Evolutionary conservation across 2,329 filamentous ascomycete species (phyloP), one percentile per base, ranked within the genome.

Genomic region (Xylaria polymorpha): DNA sequence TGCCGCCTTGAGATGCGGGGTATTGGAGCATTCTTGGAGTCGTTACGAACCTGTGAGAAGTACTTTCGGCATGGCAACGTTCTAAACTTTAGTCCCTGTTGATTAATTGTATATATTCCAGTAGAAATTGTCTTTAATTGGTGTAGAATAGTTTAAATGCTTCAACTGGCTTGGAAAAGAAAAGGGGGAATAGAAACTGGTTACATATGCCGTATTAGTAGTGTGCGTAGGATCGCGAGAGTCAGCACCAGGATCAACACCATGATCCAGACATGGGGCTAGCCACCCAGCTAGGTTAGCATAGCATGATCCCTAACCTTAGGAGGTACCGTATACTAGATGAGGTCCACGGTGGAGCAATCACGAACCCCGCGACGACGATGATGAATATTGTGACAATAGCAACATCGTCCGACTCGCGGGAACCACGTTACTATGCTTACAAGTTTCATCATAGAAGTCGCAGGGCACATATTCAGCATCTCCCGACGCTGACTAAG

Each of bases 31-130:
- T 63, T 39, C 2, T 57, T 60, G 43, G n/a, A 29, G 58, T 51
- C 14, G 14, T 44, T 29, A 77, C 78, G 63, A 71, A 84, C 83
- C 83, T 63, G 83, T 85, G 63, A 85, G 77, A 20, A 85, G 78
- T 73, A 85, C 80, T 73, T 84, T 85, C 65, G 82, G 80, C 83
- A 85, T 85, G 57, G 72, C 80, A 67, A 39, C 43, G 61, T 32
- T 64, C 1, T 46, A 22, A n/a, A 14, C n/a, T 46, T 22, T 12
- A 53, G 25, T 62, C 9, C 57, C 37, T 60, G 14, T 14, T 22
- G 20, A 51, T 46, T 3, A 18, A 46, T 55, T 41, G 55, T 46
- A n/a, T 55, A 46, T 58, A n/a, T 51, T 43, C 14, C 12, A 25
- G 41, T 18, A 43, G 20, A 35, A 1, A 18, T 44, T 39, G 56